Base-by-base conservation (phyloP, 331 rosid genomes). In the Malus hybrid region DNA sequence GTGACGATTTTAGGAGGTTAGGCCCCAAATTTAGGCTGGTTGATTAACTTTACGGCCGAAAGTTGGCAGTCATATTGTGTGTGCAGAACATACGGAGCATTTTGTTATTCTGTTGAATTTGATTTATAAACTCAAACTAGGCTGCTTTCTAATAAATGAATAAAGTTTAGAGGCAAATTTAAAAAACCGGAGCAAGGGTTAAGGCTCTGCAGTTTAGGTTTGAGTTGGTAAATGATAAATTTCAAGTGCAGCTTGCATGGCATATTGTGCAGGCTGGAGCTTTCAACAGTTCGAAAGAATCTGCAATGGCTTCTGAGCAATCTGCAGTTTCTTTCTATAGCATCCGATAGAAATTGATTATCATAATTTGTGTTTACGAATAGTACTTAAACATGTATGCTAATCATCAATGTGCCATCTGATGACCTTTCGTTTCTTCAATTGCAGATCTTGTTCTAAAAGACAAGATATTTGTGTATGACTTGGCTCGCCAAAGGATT, bases 1-100 rank as follows among this genome's bases (percentile, higher is more conserved):
- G 86, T 84, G 46, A 85, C 93, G 39, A 92, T 94, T 73, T 92
- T 94, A 87, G 99, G 99, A 94, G 99, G 99, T 94, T 71, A 77
- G 88, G 56, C 76, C 42, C 67, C 73, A 62, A 73, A 74, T 62
- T 74, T 61, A 29, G 74, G 66, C 72, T 58, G 60, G 42, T 20
- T 66, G 20, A 39, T 26, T 10, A 33, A 20, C 39, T 67, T 32
- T 52, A 10, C 24, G 48, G n/a, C 28, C 50, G 2, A 71, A 75
- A 22, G 9, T 44, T 9, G 18, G 64, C 10, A 11, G 52, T 33
- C 9, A 71, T n/a, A 57, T 68, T 71, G 11, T 3, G 7, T 24
- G 33, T 55, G 28, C 71, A 10, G 53, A 16, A 46, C 10, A 1
- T 62, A 62, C 15, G 5, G 63, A 57, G 52, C 32, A n/a, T 42